These are phyloP conservation scores for Heteromeles arbutifolia DNA, from an alignment of 306 rosid species.

Conservation along the genomic window DNA sequence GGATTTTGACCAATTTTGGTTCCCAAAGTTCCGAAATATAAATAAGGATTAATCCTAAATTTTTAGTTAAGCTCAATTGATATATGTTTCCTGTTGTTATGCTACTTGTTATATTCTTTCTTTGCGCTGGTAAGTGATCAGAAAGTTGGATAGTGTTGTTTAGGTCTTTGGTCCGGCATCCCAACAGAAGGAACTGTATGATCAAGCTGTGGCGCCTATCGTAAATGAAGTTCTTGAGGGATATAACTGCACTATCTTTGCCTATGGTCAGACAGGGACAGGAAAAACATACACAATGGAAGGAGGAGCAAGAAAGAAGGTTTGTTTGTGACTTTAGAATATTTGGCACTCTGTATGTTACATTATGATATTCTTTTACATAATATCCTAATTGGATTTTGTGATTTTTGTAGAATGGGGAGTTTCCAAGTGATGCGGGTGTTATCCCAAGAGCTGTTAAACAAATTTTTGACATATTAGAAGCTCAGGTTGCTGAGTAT, in stretches of 20 bases:
- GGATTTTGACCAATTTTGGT: not conserved
- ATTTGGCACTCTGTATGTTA: not conserved
- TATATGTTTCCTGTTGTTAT: not conserved
- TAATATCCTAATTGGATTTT: constrained; percentile 6
- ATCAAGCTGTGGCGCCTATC: constrained; percentile 92
- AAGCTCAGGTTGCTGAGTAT: constrained; percentile 93
- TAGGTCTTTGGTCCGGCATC: constrained; percentile 94
- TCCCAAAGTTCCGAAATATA: not conserved
- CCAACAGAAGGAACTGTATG: constrained; percentile 83
- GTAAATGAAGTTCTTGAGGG: constrained; percentile 98
- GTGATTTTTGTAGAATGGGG: constrained; percentile 67
- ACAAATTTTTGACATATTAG: constrained; percentile 89
- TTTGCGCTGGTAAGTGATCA: constrained; percentile 5
- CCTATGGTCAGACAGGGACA: constrained; percentile 98
- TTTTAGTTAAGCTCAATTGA: not conserved
- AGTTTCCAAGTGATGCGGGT: constrained; percentile 96
- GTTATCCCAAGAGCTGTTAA: constrained; percentile 97
- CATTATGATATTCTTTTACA: not conserved
- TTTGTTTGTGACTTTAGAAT: constrained; percentile 4
- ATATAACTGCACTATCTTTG: constrained; percentile 94
- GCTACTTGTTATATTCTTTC: not conserved
- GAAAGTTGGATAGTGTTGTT: constrained; percentile 25
- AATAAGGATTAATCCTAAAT: not conserved
- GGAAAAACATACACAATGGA: constrained; percentile 99
- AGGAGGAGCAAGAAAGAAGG: constrained; percentile 99